Base-by-base conservation (phyloP, 192 early-diverging fungal genomes). In the Allomyces arbusculus region DNA sequence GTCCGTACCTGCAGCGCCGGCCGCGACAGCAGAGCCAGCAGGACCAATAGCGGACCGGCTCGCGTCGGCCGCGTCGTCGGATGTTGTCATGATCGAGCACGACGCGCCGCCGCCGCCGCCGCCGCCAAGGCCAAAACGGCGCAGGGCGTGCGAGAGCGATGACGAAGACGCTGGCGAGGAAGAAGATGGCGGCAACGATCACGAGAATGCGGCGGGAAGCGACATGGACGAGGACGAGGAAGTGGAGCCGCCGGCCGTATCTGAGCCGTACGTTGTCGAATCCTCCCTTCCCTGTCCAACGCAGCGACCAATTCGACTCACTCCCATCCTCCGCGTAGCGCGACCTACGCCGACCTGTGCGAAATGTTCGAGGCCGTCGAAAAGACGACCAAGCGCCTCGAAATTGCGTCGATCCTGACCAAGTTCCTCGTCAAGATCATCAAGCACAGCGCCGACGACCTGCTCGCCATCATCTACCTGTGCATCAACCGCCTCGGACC, bases 401-500 rank as follows among this genome's bases (percentile, higher is more conserved):
- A 87, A 68, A 94, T 92, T 64, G 74, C 79, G 12, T 81, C 84
- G 43, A 79, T 78, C 69, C 69, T 92, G 61, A 86, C 84, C 19
- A 75, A 83, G 9, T 86, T 93, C 64, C 85, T 93, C 65, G 64
- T 72, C 10, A 64, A 72, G 23, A 84, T 90, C 23, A 87, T 95
- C 28, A 69, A 80, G 43, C 68, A 70, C 20, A 82, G 76, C 23
- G 86, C 91, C 0, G 70, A 86, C 14, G 80, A 79, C 65, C 71
- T 93, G 50, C 65, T 89, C 12, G 77, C 87, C 28, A 77, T 82
- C 63, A 83, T 97, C 20, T 97, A 97, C 73, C 75, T 97, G 61
- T 97, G 94, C 69, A 79, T 97, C 28, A 91, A 92, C 72, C 23
- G 92, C 88, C 73, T 87, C 70, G 81, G 88, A 67, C 94, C 96